phyloP scores from a whole-genome alignment of 2,329 filamentous ascomycete genomes.

The Fusarium sacchari region DNA sequence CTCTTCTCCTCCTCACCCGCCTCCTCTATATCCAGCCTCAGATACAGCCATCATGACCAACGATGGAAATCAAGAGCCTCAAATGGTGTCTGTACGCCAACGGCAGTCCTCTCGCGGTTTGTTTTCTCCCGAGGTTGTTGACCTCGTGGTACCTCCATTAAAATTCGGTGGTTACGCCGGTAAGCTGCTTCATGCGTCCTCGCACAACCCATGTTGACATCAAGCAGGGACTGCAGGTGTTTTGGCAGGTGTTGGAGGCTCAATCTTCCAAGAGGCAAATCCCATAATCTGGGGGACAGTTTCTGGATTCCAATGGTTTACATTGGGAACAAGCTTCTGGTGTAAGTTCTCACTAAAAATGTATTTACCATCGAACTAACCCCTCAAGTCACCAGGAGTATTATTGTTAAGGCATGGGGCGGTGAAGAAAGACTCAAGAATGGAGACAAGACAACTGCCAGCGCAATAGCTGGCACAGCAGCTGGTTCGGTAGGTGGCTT shows the following conservation, averaged over 20 bases:
- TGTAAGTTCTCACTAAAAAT: constrained; percentile 58
- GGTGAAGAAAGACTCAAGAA: constrained; percentile 63
- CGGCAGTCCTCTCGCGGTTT: constrained; percentile 48
- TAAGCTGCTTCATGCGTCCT: constrained; percentile 44
- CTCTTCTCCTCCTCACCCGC: neutral
- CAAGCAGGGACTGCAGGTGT: constrained; percentile 67
- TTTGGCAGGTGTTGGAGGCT: constrained; percentile 73
- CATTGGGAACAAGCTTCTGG: constrained; percentile 80
- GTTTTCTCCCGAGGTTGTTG: constrained; percentile 55
- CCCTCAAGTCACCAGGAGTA: constrained; percentile 57
- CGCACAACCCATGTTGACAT: constrained; percentile 32
- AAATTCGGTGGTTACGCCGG: constrained; percentile 70
- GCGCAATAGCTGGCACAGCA: constrained; percentile 75
- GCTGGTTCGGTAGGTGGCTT: constrained; percentile 70
- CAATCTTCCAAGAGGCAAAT: constrained; percentile 74
- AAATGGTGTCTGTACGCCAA: constrained; percentile 33
- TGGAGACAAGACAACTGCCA: constrained; percentile 72
- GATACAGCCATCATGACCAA: constrained; percentile 32
- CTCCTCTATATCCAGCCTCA: neutral
- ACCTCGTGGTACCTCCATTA: constrained; percentile 62
- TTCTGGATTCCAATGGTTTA: constrained; percentile 83
- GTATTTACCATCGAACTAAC: constrained; percentile 13
- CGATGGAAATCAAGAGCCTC: constrained; percentile 28
- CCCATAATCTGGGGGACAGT: constrained; percentile 77
- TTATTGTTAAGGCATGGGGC: constrained; percentile 60